phyloP scores from a whole-genome alignment of 176 grass and related monocot species.

The Musa itinerans region DNA sequence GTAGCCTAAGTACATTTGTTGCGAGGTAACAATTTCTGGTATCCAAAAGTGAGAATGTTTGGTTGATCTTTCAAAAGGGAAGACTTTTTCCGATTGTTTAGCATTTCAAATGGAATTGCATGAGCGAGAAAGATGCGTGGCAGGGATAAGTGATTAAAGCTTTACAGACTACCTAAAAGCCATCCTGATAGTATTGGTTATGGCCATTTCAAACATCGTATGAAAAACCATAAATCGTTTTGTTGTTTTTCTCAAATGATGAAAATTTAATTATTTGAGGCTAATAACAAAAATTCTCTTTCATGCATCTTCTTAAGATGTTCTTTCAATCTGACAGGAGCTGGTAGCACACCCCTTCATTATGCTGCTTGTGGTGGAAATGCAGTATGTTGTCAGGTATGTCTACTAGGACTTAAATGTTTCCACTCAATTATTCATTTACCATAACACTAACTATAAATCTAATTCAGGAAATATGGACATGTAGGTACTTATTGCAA shows the following conservation, averaged over 20 bases:
- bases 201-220: neutral
- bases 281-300: neutral
- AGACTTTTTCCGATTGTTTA: neutral
- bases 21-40: neutral
- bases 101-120: neutral
- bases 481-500: slow-evolving; percentile 72
- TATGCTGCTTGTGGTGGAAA: slow-evolving; percentile 94
- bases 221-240: neutral
- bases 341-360: slow-evolving; percentile 82
- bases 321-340: slow-evolving; percentile 46
- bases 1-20: too few relatives aligned
- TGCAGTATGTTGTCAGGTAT: slow-evolving; percentile 87
- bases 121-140: neutral
- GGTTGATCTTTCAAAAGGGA: neutral
- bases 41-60: neutral
- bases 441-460: neutral
- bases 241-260: neutral
- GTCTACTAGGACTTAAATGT: slow-evolving; percentile 22
- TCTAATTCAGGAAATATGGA: slow-evolving; percentile 14
- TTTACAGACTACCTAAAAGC: neutral
- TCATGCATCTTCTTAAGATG: neutral
- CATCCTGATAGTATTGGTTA: neutral
- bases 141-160: neutral
- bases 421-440: slow-evolving; percentile 16
- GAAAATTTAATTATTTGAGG: neutral